Conservation (phyloP, 192 early-diverging fungal genomes). For the Haplosporangium gracile region DNA sequence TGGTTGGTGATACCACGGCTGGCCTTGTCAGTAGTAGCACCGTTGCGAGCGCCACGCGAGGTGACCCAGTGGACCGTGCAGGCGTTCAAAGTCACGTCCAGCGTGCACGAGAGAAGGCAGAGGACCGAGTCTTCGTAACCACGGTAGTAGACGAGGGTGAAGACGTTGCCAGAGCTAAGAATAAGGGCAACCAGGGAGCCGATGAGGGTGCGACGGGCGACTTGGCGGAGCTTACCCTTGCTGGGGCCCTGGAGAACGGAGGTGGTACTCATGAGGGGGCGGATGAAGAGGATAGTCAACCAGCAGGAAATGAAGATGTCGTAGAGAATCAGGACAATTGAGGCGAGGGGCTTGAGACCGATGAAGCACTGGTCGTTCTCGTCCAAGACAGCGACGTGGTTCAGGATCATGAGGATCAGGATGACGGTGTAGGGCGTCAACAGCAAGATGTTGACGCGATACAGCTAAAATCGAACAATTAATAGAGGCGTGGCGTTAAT, state of each 20-base stretch:
- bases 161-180: slow-evolving; percentile 58
- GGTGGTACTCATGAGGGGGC: slow-evolving; percentile 43
- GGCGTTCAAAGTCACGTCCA: slow-evolving; percentile 63
- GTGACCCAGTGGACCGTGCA: slow-evolving; percentile 64
- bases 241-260: slow-evolving; percentile 44
- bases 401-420: slow-evolving; percentile 36
- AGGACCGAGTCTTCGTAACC: slow-evolving; percentile 60
- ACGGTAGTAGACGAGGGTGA: slow-evolving; percentile 50
- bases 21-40: slow-evolving; percentile 18
- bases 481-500: too few relatives aligned
- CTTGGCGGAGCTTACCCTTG: slow-evolving; percentile 39
- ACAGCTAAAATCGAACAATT: neutral
- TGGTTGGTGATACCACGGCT: slow-evolving; percentile 21
- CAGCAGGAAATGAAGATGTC: slow-evolving; percentile 51
- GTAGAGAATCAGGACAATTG: slow-evolving; percentile 40
- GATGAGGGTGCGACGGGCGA: slow-evolving; percentile 58
- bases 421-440: slow-evolving; percentile 44
- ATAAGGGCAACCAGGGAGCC: slow-evolving; percentile 60
- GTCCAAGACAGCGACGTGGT: slow-evolving; percentile 33
- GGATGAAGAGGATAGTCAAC: slow-evolving; percentile 50
- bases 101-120: slow-evolving; percentile 60
- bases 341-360: slow-evolving; percentile 38
- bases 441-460: slow-evolving; percentile 36
- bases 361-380: slow-evolving; percentile 37
- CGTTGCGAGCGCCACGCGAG: slow-evolving; percentile 18